These are phyloP conservation scores for Pythium inflatum DNA, from an alignment of 352 stramenopile genomes.

Conservation along the genomic window DNA sequence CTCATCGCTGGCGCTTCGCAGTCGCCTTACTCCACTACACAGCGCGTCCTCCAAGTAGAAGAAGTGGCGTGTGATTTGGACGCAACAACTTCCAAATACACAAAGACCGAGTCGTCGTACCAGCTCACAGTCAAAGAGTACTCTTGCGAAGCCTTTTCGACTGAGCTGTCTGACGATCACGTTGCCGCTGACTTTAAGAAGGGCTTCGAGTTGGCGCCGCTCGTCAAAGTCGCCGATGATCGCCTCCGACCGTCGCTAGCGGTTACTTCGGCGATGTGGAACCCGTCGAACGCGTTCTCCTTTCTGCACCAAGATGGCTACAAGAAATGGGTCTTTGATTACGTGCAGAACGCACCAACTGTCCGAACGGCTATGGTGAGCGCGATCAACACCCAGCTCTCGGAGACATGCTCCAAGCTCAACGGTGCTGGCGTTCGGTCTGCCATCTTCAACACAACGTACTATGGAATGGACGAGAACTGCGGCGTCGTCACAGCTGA, in stretches of 20 bases:
- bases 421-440: conserved; percentile 43
- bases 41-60: conserved; percentile 42
- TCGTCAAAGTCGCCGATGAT: background rate
- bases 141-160: conserved; percentile 53
- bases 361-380: conserved; percentile 18
- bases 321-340: conserved; percentile 47
- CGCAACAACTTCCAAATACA: conserved; percentile 33
- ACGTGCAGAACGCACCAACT: conserved; percentile 10
- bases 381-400: conserved; percentile 47
- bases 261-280: conserved; percentile 46
- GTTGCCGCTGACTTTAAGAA: conserved; percentile 36
- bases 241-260: conserved; percentile 42
- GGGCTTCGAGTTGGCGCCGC: conserved; percentile 53
- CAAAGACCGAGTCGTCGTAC: conserved; percentile 37
- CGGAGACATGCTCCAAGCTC: conserved; percentile 29
- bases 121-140: conserved; percentile 38
- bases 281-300: conserved; percentile 43
- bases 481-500: conserved; percentile 37
- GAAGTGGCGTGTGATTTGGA: conserved; percentile 40
- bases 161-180: conserved; percentile 48
- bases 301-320: conserved; percentile 57
- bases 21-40: conserved; percentile 51
- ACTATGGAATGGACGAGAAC: conserved; percentile 28
- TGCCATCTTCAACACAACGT: conserved; percentile 53
- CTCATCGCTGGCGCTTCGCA: background rate